Percentiles rank a stretch among this genome's conserved stretches.
These are phyloP conservation scores for Tritrichomonas musculus DNA, from an alignment of 208 protist species.

Conservation along the genomic window DNA sequence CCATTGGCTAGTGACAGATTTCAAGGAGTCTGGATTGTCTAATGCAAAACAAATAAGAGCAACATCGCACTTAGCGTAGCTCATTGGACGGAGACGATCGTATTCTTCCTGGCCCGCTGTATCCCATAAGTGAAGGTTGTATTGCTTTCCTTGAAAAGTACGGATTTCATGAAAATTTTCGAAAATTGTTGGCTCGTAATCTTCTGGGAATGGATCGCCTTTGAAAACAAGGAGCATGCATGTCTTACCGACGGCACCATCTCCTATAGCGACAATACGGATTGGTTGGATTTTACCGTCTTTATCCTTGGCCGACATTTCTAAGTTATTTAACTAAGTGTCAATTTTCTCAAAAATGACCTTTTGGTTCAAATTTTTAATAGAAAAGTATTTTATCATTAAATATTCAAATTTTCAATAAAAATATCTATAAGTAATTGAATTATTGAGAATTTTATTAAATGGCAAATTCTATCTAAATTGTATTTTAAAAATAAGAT, in stretches of 20 bases:
- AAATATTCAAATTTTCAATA: too few relatives aligned
- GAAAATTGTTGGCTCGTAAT: constrained; percentile 48
- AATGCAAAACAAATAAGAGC: constrained; percentile 44
- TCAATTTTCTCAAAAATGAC: too few relatives aligned
- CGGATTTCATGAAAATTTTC: constrained; percentile 35
- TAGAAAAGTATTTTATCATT: too few relatives aligned
- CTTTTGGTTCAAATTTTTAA: too few relatives aligned
- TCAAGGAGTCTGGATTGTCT: constrained; percentile 4
- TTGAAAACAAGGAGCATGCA: constrained; percentile 38
- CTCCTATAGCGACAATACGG: constrained; percentile 40
- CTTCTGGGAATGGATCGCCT: constrained; percentile 38
- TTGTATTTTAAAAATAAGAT: too few relatives aligned
- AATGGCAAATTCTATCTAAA: too few relatives aligned
- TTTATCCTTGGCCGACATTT: too few relatives aligned
- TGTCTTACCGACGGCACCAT: constrained; percentile 46
- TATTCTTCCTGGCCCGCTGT: constrained; percentile 51
- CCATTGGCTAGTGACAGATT: constrained; percentile 21
- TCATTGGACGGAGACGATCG: constrained; percentile 40
- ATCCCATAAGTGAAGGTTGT: constrained; percentile 42
- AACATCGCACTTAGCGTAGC: constrained; percentile 41
- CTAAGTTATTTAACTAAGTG: too few relatives aligned
- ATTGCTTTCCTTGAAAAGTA: neutral
- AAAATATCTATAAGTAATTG: too few relatives aligned
- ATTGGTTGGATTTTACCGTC: neutral
- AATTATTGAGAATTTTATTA: too few relatives aligned